phyloP scores from a whole-genome alignment of 805 yeast genomes.

The Cyberlindnera mrakii region DNA sequence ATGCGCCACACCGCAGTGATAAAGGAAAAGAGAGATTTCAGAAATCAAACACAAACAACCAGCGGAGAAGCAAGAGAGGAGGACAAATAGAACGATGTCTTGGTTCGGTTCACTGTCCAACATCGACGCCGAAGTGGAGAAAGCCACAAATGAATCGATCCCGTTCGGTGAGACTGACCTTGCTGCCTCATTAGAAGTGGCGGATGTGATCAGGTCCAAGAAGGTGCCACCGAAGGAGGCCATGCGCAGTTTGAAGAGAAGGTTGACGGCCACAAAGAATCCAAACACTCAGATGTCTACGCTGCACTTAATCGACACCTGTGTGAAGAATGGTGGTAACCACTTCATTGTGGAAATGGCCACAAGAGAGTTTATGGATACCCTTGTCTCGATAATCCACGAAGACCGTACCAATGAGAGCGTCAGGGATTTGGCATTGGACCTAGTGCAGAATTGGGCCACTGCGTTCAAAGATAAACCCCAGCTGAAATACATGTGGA shows the following conservation, averaged over 20 bases:
- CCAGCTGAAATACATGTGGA: conserved; percentile 58
- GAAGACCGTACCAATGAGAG: conserved; percentile 37
- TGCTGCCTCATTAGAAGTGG: conserved; percentile 70
- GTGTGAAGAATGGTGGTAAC: conserved; percentile 88
- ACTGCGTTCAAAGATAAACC: conserved; percentile 62
- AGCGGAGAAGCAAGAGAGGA: not conserved
- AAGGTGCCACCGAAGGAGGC: conserved; percentile 74
- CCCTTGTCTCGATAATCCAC: conserved; percentile 45
- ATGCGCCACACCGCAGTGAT: not conserved
- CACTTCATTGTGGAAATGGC: conserved; percentile 78
- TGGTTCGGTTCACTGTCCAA: conserved; percentile 20
- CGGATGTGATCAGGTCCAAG: conserved; percentile 81
- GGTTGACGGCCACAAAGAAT: conserved; percentile 58
- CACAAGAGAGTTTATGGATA: conserved; percentile 81
- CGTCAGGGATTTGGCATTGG: conserved; percentile 56
- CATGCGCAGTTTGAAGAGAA: conserved; percentile 75
- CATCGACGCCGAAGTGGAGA: conserved; percentile 54
- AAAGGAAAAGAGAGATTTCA: not conserved
- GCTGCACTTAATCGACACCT: conserved; percentile 72
- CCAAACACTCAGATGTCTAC: conserved; percentile 78
- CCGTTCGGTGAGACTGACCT: conserved; percentile 88
- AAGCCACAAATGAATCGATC: conserved; percentile 83
- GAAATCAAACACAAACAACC: not conserved
- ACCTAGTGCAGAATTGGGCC: conserved; percentile 72
- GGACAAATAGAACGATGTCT: conserved; percentile 14